Evolutionary conservation across 2,329 filamentous ascomycete genomes (phyloP), one percentile per base, ranked within the genome.

Genomic region (Aureobasidium sp.): DNA sequence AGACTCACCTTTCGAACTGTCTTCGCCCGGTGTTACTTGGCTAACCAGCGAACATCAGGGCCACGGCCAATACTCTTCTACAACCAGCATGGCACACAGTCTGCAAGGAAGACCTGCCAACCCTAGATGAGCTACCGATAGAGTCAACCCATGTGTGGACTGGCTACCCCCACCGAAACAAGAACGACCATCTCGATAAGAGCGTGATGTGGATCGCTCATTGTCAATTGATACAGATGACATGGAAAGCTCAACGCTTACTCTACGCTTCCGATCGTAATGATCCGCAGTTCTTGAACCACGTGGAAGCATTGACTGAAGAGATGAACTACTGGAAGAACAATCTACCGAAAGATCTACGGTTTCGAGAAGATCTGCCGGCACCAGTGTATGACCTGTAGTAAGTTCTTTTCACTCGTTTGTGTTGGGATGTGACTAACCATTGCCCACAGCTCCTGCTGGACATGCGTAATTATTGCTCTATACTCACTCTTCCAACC

Each of bases 351-450:
- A n/a, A 42, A n/a, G 25, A 16, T 15, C 32, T 65, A 4, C 54
- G 37, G 2, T 65, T 61, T 29, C 29, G 10, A 8, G 27, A 34
- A 30, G 16, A 21, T 15, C 44, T 65, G 44, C 49, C 63, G 5
- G 49, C 39, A 9, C 52, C 61, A 7, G 44, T 65, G 21, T 65
- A 54, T 48, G 63, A 65, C 25, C 45, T 65, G 9, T 45, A 65
- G 63, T 65, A 45, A 60, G 63, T 59, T 2, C 11, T 16, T 1
- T 27, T 3, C 10, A 2, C 1, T 1, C 15, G 2, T 8, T 15
- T 5, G 13, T 25, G 3, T 16, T 34, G 5, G 6, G 2, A 21
- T 5, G 4, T 34, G n/a, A 21, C 60, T 62, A 15, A 63, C 13
- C 16, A 9, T 7, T 36, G 7, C 11, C 29, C 7, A 9, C 39